These are phyloP conservation scores for Coelomomyces lativittatus DNA, from an alignment of 371 early-diverging fungal species.

Conservation along the genomic window DNA sequence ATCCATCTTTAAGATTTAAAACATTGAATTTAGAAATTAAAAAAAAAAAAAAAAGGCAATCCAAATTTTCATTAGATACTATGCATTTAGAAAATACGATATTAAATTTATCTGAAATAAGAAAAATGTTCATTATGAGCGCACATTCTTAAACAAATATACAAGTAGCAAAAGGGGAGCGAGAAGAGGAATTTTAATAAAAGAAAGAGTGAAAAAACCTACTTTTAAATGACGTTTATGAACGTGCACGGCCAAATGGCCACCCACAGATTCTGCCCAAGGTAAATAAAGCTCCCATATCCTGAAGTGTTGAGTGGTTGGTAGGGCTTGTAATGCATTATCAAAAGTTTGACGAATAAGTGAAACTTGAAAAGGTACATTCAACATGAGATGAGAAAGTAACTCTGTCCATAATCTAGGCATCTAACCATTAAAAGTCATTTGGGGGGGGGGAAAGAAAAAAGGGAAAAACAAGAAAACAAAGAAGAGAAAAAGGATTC, in stretches of 20 bases:
- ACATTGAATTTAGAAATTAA: not conserved
- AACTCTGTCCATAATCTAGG: conserved; percentile 68
- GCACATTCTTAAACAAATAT: no score
- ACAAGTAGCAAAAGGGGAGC: no score
- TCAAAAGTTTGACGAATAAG: conserved; percentile 69
- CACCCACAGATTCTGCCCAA: conserved; percentile 60
- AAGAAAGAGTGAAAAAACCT: conserved; percentile 3
- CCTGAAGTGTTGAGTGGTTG: conserved; percentile 75
- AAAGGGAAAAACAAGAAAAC: no score
- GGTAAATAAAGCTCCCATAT: conserved; percentile 72
- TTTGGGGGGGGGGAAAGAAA: conserved; percentile 9
- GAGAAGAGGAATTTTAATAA: no score
- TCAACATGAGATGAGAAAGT: conserved; percentile 47
- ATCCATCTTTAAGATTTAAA: conserved; percentile 21
- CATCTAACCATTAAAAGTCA: conserved; percentile 36
- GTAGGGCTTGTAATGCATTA: conserved; percentile 68
- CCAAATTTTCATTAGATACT: no score
- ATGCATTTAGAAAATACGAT: no score
- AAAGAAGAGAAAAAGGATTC: no score
- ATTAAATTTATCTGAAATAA: no score
- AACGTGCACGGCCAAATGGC: conserved; percentile 61
- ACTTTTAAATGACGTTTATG: conserved; percentile 67
- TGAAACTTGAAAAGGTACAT: conserved; percentile 40
- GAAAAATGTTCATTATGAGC: no score
- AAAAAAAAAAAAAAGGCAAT: no score